Conservation (phyloP, 768 basidiomycete species). For the Mycena kentingensis region DNA sequence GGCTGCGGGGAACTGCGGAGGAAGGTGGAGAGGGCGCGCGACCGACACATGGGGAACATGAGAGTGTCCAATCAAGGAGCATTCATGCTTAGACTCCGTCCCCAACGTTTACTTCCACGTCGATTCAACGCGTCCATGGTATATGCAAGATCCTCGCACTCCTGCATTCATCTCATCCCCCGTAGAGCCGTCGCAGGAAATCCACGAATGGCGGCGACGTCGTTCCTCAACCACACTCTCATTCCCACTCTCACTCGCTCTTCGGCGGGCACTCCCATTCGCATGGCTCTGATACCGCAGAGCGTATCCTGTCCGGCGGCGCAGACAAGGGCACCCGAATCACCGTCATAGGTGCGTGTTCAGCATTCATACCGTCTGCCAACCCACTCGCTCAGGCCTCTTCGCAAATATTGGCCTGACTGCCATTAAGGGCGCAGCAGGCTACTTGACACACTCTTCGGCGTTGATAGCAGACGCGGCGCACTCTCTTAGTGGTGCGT, state of each 20-base stretch:
- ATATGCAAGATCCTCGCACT: slow-evolving; percentile 10
- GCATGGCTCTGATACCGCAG: slow-evolving; percentile 63
- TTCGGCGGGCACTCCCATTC: slow-evolving; percentile 37
- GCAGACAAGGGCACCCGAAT: slow-evolving; percentile 80
- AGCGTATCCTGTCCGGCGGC: slow-evolving; percentile 68
- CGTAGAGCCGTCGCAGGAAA: slow-evolving; percentile 6
- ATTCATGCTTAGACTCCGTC: too few species aligned
- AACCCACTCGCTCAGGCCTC: slow-evolving; percentile 43
- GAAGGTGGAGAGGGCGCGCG: slow-evolving; percentile 38
- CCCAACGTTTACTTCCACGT: background rate
- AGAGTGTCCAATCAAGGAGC: too few species aligned
- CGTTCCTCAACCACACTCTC: slow-evolving; percentile 42
- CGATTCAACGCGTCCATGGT: slow-evolving; percentile 14
- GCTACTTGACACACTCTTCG: slow-evolving; percentile 88
- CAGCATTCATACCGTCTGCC: background rate
- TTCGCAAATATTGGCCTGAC: slow-evolving; percentile 83
- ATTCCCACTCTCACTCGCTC: slow-evolving; percentile 29
- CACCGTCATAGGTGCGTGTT: slow-evolving; percentile 63
- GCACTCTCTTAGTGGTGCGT: slow-evolving; percentile 83
- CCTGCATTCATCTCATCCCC: background rate
- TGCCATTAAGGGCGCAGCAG: slow-evolving; percentile 81
- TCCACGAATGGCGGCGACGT: slow-evolving; percentile 31
- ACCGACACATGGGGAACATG: too few species aligned
- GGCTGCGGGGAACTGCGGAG: slow-evolving; percentile 40
- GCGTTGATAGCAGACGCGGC: slow-evolving; percentile 92